Percentiles rank a stretch among this genome's conserved stretches.
Evolutionary conservation across 805 yeast species (phyloP).

Genomic region (Candida oleophila): DNA sequence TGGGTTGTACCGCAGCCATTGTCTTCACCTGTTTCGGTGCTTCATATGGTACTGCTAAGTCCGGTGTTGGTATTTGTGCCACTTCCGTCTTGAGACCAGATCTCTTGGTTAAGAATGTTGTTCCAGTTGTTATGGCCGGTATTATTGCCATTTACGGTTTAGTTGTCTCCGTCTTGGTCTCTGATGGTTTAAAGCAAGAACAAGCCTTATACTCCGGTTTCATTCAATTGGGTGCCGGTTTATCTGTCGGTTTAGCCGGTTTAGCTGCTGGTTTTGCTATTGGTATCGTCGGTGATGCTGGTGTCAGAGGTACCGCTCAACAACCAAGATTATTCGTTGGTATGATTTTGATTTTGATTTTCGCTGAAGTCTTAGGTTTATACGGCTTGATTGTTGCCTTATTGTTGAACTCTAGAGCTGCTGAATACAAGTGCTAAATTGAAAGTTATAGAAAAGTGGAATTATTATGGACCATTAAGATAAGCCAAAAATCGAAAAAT

Average conservation of each 20-base stretch:
- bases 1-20: conserved; percentile 99
- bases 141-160: conserved; percentile 97
- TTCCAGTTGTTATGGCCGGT: conserved; percentile 99
- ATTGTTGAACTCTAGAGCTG: conserved; percentile 95
- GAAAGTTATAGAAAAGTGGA: background rate
- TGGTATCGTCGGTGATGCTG: conserved; percentile 99
- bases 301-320: conserved; percentile 97
- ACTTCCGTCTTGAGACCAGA: conserved; percentile 98
- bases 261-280: conserved; percentile 98
- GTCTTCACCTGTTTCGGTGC: conserved; percentile 99
- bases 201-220: conserved; percentile 96
- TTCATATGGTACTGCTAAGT: conserved; percentile 97
- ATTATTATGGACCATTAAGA: conserved; percentile 40
- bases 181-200: conserved; percentile 82
- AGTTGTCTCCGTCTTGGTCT: conserved; percentile 92
- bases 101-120: conserved; percentile 85
- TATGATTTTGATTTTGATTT: conserved; percentile 96
- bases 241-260: conserved; percentile 95
- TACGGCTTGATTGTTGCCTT: conserved; percentile 98
- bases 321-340: conserved; percentile 98
- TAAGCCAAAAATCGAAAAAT: background rate
- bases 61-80: conserved; percentile 99
- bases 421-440: conserved; percentile 40
- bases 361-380: conserved; percentile 98
- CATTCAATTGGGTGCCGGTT: conserved; percentile 97